phyloP scores from a whole-genome alignment of 2,329 filamentous ascomycete species.

The Thielaviopsis cerberus region DNA sequence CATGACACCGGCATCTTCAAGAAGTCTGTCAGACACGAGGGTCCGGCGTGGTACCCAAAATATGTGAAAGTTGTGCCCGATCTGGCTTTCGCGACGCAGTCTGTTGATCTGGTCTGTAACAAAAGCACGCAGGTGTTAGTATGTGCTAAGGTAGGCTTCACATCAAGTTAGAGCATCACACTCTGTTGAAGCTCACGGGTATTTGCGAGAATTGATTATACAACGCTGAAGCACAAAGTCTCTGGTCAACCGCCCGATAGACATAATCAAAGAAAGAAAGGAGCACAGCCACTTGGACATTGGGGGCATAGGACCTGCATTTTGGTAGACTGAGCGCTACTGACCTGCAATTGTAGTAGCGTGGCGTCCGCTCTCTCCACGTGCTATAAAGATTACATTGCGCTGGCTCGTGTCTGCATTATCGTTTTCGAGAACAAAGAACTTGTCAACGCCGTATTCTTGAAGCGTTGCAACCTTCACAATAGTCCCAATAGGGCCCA shows the following conservation, averaged over 20 bases:
- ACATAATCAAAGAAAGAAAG: not conserved
- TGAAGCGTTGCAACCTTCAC: constrained; percentile 91
- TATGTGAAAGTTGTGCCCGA: constrained; percentile 87
- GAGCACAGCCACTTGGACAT: not conserved
- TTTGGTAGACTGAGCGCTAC: constrained; percentile 17
- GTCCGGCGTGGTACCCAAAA: constrained; percentile 92
- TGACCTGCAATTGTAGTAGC: constrained; percentile 77
- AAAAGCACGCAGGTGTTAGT: constrained; percentile 32
- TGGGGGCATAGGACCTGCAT: not conserved
- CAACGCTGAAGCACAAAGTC: too few species aligned
- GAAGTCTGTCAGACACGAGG: constrained; percentile 70
- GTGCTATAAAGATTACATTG: constrained; percentile 84
- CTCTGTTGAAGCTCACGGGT: not conserved
- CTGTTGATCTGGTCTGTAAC: constrained; percentile 69
- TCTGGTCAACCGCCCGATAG: not conserved
- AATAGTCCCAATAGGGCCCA: constrained; percentile 74
- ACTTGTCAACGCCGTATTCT: constrained; percentile 94
- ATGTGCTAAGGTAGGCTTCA: constrained; percentile 27
- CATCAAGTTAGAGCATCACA: not conserved
- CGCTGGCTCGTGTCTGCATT: constrained; percentile 88
- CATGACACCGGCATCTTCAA: constrained; percentile 83
- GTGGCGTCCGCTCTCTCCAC: constrained; percentile 73
- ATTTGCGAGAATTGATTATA: not conserved
- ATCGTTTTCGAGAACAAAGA: constrained; percentile 89
- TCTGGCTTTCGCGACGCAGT: constrained; percentile 69